Percentiles rank a stretch among this genome's conserved stretches.
These are phyloP conservation scores for Plenodomus lindquistii DNA, from an alignment of 2,329 filamentous ascomycete species.

Conservation along the genomic window DNA sequence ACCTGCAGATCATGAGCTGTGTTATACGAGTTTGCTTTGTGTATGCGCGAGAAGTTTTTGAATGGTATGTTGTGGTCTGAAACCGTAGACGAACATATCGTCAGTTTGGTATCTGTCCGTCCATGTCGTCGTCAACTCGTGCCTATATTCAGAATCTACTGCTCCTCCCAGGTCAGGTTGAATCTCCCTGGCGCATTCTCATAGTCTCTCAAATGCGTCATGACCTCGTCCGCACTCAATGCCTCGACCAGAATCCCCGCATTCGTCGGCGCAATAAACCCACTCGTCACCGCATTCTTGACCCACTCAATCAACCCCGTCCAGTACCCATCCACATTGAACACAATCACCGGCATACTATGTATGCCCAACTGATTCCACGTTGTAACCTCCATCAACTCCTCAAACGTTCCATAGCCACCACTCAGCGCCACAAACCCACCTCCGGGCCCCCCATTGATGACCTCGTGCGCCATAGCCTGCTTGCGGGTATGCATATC, in stretches of 20 bases:
- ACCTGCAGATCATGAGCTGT: too few relatives aligned
- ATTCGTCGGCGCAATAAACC: constrained; percentile 75
- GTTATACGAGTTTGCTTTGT: too few relatives aligned
- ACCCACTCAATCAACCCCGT: constrained; percentile 86
- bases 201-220: constrained; percentile 73
- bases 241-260: constrained; percentile 79
- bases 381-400: constrained; percentile 86
- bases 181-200: constrained; percentile 74
- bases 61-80: too few relatives aligned
- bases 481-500: constrained; percentile 98
- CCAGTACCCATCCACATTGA: constrained; percentile 91
- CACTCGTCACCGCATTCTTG: constrained; percentile 70
- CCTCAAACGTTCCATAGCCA: constrained; percentile 94
- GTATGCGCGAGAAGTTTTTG: too few relatives aligned
- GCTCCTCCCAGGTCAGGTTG: constrained; percentile 76
- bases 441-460: constrained; percentile 76
- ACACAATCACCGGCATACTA: constrained; percentile 70
- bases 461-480: constrained; percentile 87
- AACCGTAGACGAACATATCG: too few relatives aligned
- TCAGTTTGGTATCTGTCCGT: neutral
- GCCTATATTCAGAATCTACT: constrained; percentile 12
- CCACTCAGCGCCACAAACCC: constrained; percentile 89
- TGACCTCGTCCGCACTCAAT: constrained; percentile 70
- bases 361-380: constrained; percentile 99
- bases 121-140: neutral